Evolutionary conservation across 176 grass and related monocot species (phyloP).

Genomic region (Hordeum marinum): DNA sequence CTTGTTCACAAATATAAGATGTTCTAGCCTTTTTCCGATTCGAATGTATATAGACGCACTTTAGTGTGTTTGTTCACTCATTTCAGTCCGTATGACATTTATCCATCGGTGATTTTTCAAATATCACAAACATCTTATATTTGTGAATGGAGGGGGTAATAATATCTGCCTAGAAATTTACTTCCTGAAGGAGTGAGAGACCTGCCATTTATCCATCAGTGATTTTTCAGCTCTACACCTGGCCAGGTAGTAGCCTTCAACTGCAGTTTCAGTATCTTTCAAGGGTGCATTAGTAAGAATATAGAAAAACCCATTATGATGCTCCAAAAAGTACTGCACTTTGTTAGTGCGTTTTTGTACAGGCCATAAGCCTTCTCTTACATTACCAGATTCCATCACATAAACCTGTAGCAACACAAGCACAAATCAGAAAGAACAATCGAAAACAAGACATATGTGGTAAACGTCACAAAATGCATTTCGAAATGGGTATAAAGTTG

Average conservation of each 20-base stretch:
- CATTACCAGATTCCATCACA: slow-evolving; percentile 64
- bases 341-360: slow-evolving; percentile 62
- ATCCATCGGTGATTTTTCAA: too few relatives aligned
- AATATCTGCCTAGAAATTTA: not conserved
- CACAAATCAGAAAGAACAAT: slow-evolving; percentile 33
- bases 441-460: not conserved
- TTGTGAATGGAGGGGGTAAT: not conserved
- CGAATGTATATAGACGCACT: too few relatives aligned
- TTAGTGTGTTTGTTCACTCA: too few relatives aligned
- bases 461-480: slow-evolving; percentile 11
- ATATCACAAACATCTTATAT: too few relatives aligned
- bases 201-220: slow-evolving; percentile 77
- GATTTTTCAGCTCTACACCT: slow-evolving; percentile 73
- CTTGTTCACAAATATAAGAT: too few relatives aligned
- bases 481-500: not conserved
- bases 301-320: slow-evolving; percentile 91
- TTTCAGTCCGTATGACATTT: too few relatives aligned
- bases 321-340: slow-evolving; percentile 95
- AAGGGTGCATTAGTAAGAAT: slow-evolving; percentile 86
- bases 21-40: too few relatives aligned
- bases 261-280: slow-evolving; percentile 28
- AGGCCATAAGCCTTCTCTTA: slow-evolving; percentile 60
- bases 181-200: slow-evolving; percentile 17
- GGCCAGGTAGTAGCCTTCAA: slow-evolving; percentile 71
- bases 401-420: slow-evolving; percentile 66